Evolutionary conservation across 2,329 filamentous ascomycete genomes (phyloP).

Genomic region (Trichophyton schoenleinii): DNA sequence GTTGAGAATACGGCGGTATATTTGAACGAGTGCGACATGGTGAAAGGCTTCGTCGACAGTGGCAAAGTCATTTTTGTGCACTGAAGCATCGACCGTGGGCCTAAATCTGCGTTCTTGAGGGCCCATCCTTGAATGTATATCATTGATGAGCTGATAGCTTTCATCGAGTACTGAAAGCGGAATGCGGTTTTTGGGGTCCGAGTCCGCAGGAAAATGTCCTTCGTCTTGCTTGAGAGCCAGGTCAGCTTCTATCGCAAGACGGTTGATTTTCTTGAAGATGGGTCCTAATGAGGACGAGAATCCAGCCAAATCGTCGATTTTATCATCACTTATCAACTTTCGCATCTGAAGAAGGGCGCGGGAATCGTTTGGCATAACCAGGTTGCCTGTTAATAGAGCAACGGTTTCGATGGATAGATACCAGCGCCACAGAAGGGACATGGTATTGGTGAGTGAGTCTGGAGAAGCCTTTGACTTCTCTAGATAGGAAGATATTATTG

Average conservation of each 20-base stretch:
- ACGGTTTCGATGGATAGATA: constrained; percentile 14
- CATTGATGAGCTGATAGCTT: constrained; percentile 11
- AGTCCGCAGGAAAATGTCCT: neutral
- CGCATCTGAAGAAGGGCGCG: constrained; percentile 8
- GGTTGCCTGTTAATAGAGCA: constrained; percentile 12
- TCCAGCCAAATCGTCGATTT: constrained; percentile 14
- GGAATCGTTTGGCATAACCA: constrained; percentile 10
- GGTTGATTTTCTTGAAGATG: constrained; percentile 12
- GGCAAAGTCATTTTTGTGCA: constrained; percentile 12
- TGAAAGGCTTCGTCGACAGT: constrained; percentile 13
- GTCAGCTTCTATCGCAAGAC: constrained; percentile 10
- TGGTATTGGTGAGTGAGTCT: constrained; percentile 7
- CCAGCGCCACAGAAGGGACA: constrained; percentile 14
- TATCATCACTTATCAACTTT: constrained; percentile 9
- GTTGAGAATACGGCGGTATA: constrained; percentile 11
- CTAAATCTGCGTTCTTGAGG: constrained; percentile 10
- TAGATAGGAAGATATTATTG: constrained; percentile 13
- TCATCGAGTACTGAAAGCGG: constrained; percentile 8
- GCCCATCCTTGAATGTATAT: constrained; percentile 9
- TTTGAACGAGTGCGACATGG: constrained; percentile 14
- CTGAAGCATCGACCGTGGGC: constrained; percentile 8
- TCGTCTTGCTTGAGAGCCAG: neutral
- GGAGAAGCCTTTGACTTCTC: constrained; percentile 1
- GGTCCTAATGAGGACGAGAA: constrained; percentile 13
- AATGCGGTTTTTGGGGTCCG: neutral